Evolutionary conservation across 805 yeast species (phyloP).

Genomic region (Yarrowia divulgata): DNA sequence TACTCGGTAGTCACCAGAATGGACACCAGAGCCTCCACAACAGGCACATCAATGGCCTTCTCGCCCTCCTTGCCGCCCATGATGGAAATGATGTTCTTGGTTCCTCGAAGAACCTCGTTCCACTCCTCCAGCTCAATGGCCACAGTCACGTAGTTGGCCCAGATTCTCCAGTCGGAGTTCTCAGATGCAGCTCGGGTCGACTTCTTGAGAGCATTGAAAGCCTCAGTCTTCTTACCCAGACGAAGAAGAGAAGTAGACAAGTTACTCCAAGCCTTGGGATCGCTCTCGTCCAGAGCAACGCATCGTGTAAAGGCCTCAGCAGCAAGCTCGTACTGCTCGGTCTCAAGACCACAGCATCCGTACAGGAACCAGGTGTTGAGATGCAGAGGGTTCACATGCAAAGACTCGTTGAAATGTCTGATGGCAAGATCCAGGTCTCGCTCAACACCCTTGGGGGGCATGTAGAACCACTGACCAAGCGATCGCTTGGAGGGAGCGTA

Average conservation of each 20-base stretch:
- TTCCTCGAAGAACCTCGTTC: slow-evolving; percentile 83
- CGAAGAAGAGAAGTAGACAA: slow-evolving; percentile 79
- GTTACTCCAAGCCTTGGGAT: slow-evolving; percentile 89
- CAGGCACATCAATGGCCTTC: slow-evolving; percentile 72
- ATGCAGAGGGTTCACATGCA: slow-evolving; percentile 73
- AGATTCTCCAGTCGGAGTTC: slow-evolving; percentile 83
- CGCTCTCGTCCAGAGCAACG: slow-evolving; percentile 81
- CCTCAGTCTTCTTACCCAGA: slow-evolving; percentile 71
- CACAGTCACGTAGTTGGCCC: slow-evolving; percentile 85
- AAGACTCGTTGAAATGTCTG: slow-evolving; percentile 74
- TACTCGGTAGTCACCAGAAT: slow-evolving; percentile 62
- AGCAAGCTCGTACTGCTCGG: slow-evolving; percentile 73
- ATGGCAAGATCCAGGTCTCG: slow-evolving; percentile 64
- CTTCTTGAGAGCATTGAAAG: slow-evolving; percentile 81
- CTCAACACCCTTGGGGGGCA: slow-evolving; percentile 61
- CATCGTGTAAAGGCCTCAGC: slow-evolving; percentile 93
- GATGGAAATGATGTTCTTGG: slow-evolving; percentile 65
- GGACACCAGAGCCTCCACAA: slow-evolving; percentile 75
- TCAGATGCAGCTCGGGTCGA: slow-evolving; percentile 74
- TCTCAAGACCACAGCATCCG: slow-evolving; percentile 87
- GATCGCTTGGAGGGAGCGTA: slow-evolving; percentile 88
- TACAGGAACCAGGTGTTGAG: slow-evolving; percentile 89
- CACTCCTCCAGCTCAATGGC: slow-evolving; percentile 85
- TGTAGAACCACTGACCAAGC: slow-evolving; percentile 72
- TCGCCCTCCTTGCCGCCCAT: slow-evolving; percentile 67